Evolutionary conservation across 495 filamentous ascomycete species (phyloP).

Genomic region (Podospora australis): DNA sequence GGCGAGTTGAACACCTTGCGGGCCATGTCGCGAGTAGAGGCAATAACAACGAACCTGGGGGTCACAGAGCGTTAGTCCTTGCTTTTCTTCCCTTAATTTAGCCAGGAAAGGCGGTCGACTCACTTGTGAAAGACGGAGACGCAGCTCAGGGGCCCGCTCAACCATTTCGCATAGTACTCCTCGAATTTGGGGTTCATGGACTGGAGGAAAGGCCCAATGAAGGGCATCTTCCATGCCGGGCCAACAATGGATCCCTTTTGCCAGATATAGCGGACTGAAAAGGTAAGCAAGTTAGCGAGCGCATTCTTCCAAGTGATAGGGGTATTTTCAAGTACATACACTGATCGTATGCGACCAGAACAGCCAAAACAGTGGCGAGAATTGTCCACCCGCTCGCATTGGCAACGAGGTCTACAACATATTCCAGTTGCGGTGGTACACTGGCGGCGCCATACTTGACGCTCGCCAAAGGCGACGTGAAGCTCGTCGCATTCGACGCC

Average conservation of each 20-base stretch:
- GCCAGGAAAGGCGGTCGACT: no score
- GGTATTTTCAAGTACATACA: conserved; percentile 44
- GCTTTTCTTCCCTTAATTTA: no score
- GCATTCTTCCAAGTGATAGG: neutral
- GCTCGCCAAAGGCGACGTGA: conserved; percentile 70
- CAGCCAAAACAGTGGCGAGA: conserved; percentile 56
- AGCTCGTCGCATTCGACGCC: conserved; percentile 61
- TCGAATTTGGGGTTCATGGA: conserved; percentile 89
- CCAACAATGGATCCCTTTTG: conserved; percentile 84
- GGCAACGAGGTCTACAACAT: conserved; percentile 36
- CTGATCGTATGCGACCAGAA: conserved; percentile 80
- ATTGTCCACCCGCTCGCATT: conserved; percentile 59
- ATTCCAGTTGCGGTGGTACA: conserved; percentile 39
- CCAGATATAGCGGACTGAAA: conserved; percentile 71
- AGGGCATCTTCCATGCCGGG: conserved; percentile 78
- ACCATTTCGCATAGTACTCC: conserved; percentile 87
- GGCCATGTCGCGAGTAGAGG: conserved; percentile 90
- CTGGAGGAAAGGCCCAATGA: conserved; percentile 92
- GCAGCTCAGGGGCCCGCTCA: conserved; percentile 84
- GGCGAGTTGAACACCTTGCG: conserved; percentile 98
- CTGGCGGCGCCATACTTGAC: conserved; percentile 44
- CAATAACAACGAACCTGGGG: conserved; percentile 98
- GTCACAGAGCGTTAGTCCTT: neutral
- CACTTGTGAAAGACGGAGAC: conserved; percentile 98
- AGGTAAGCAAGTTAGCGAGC: conserved; percentile 8